Percentiles rank a stretch among this genome's conserved stretches.
These are phyloP conservation scores for Moniliella sp. DNA, from an alignment of 1,284 basidiomycete species.

Conservation along the genomic window DNA sequence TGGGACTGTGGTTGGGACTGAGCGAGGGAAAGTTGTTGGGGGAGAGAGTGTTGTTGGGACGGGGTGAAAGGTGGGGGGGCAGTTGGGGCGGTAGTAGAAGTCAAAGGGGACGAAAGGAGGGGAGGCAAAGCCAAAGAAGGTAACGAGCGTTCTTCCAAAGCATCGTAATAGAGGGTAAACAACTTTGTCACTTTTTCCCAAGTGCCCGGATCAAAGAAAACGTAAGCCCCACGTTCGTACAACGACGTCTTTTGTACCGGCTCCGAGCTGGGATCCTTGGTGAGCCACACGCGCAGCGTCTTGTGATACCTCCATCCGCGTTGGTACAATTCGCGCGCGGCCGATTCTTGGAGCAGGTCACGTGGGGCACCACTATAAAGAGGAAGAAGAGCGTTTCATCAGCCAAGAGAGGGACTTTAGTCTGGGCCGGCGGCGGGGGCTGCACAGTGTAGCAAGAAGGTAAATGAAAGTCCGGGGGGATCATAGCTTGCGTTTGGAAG, in stretches of 20 bases:
- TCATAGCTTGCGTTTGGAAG: conserved; percentile 23
- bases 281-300: conserved; percentile 79
- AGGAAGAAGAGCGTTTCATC: conserved; percentile 97
- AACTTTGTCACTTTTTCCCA: conserved; percentile 56
- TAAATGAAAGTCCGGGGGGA: conserved; percentile 58
- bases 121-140: too few relatives aligned
- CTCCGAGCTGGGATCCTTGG: conserved; percentile 63
- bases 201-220: conserved; percentile 70
- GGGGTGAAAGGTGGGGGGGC: too few relatives aligned
- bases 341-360: conserved; percentile 80
- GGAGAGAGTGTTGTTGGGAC: too few relatives aligned
- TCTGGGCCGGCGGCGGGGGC: conserved; percentile 64
- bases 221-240: conserved; percentile 69
- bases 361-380: conserved; percentile 85
- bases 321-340: conserved; percentile 85
- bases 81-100: too few relatives aligned
- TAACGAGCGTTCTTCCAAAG: conserved; percentile 73
- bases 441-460: conserved; percentile 84
- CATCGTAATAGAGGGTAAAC: conserved; percentile 62
- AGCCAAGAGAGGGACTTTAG: conserved; percentile 67
- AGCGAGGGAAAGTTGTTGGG: too few relatives aligned
- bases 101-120: too few relatives aligned
- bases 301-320: conserved; percentile 97
- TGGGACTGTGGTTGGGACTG: conserved; percentile 40
- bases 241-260: conserved; percentile 67